Evolutionary conservation across 2,329 filamentous ascomycete genomes (phyloP), one percentile per base, ranked within the genome.

Genomic region (Tolypocladium guangdongense): DNA sequence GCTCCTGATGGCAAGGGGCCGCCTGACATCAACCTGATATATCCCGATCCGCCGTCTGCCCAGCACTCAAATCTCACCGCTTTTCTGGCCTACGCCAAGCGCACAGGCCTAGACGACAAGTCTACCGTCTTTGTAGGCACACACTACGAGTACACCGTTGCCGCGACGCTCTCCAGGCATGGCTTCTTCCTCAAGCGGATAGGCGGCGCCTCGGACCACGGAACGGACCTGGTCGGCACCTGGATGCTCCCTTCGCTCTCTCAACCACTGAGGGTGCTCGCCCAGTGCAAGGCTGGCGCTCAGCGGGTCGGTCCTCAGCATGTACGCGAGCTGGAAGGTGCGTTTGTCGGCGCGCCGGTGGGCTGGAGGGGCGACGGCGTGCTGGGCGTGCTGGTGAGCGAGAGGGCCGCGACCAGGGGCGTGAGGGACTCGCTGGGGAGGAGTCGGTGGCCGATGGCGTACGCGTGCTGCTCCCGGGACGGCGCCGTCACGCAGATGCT

Each of bases 321-420:
- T 48, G 71, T 89, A 10, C 80, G 88, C n/a, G 88, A 92, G 70
- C 76, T 92, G 3, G 87, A 90, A 64, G 92, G 92, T 4, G 82
- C 89, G 0, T 87, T 93, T 63, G 76, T 77, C 1, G 84, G 83
- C 14, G 87, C 88, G 7, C 90, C 90, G 1, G 71, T 78, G 0
- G 86, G 84, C 0, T 95, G 88, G 87, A 75, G 82, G 52, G 81
- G 78, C 0, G 66, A 74, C 1, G 76, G 78, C 16, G 82, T 87
- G 7, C 66, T 96, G 36, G 91, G 83, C 0, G 63, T 96, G 18
- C 69, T 96, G 52, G 85, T 87, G 27, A 79, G 82, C 4, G 82
- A 84, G 57, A 75, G 78, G 56, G 75, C 82, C 52, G 87, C 90
- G 35, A 95, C 90, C 0, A 87, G 82, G 63, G 92, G 91, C 1